phyloP scores from a whole-genome alignment of 495 filamentous ascomycete species.

The Aspergillus incahuasiensis region DNA sequence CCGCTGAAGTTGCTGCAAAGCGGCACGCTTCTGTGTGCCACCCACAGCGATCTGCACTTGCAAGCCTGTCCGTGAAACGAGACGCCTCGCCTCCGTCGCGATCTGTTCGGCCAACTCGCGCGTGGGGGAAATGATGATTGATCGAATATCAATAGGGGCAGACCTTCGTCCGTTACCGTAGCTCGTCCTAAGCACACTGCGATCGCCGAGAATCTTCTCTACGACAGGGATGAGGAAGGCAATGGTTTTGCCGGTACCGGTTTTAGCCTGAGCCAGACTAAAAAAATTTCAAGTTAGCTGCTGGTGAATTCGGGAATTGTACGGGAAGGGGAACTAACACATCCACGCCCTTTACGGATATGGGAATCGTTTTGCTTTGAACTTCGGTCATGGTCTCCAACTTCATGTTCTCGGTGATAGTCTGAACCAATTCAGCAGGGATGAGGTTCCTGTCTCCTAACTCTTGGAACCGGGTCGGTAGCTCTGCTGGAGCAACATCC shows the following conservation, averaged over 20 bases:
- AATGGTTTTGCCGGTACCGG: slow-evolving; percentile 83
- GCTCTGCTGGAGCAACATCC: slow-evolving; percentile 16
- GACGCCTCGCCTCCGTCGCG: slow-evolving; percentile 69
- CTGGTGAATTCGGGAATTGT: not conserved
- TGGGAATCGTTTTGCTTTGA: slow-evolving; percentile 75
- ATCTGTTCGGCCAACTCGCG: slow-evolving; percentile 96
- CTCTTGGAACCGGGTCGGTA: slow-evolving; percentile 65
- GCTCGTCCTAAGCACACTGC: slow-evolving; percentile 32
- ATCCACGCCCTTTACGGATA: slow-evolving; percentile 72
- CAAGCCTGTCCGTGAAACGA: slow-evolving; percentile 63
- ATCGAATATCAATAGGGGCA: slow-evolving; percentile 64
- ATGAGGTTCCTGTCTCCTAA: slow-evolving; percentile 60
- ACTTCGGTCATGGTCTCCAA: slow-evolving; percentile 89
- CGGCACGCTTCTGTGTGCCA: slow-evolving; percentile 66
- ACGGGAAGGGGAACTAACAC: slow-evolving; percentile 50
- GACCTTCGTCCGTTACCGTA: not conserved
- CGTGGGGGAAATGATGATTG: slow-evolving; percentile 90
- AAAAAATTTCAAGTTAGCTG: slow-evolving; percentile 22
- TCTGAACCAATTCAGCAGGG: slow-evolving; percentile 56
- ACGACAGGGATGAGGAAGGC: slow-evolving; percentile 76
- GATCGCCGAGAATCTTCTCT: slow-evolving; percentile 62
- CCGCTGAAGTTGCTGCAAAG: slow-evolving; percentile 57
- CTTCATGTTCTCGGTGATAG: slow-evolving; percentile 68
- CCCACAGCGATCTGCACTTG: slow-evolving; percentile 84
- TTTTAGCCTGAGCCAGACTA: slow-evolving; percentile 84